Percentiles rank a stretch among this genome's conserved stretches.
Evolutionary conservation across 2,329 filamentous ascomycete genomes (phyloP).

Genomic region (Neonectria sp.): DNA sequence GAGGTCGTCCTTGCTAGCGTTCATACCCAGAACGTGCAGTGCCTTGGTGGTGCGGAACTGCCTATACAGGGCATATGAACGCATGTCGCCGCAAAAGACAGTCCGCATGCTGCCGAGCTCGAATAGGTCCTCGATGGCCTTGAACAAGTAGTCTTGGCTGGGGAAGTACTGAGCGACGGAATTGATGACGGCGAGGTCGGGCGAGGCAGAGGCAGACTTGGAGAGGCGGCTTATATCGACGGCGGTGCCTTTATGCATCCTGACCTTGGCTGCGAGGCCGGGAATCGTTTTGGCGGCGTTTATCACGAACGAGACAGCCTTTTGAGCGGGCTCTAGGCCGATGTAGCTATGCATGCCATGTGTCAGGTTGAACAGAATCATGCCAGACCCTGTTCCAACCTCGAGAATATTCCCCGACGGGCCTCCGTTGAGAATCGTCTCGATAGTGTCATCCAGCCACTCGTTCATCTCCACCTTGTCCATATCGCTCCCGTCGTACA

Average conservation of each 20-base stretch:
- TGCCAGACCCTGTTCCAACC: constrained; percentile 50
- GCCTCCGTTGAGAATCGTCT: constrained; percentile 32
- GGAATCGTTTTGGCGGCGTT: constrained; percentile 30
- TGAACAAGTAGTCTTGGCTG: constrained; percentile 40
- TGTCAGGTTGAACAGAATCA: constrained; percentile 48
- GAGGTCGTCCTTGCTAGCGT: constrained; percentile 18
- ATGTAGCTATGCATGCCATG: constrained; percentile 40
- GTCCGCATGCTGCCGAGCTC: constrained; percentile 14
- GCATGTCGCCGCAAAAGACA: constrained; percentile 43
- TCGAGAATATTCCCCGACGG: constrained; percentile 44
- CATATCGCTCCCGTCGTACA: constrained; percentile 49
- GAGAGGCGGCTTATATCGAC: constrained; percentile 31
- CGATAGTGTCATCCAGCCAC: constrained; percentile 51
- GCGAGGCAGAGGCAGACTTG: neutral
- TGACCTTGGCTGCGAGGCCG: neutral
- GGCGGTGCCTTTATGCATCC: constrained; percentile 40
- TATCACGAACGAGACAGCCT: constrained; percentile 41
- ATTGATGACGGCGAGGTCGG: constrained; percentile 46
- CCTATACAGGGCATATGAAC: constrained; percentile 35
- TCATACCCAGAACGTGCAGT: constrained; percentile 7
- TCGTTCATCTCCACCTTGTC: constrained; percentile 49
- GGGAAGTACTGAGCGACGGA: constrained; percentile 50
- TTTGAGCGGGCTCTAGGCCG: constrained; percentile 47
- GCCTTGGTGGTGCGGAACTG: constrained; percentile 35
- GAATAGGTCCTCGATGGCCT: constrained; percentile 33